Base-by-base conservation (phyloP, 106 monocot species). In the Allium fistulosum region DNA sequence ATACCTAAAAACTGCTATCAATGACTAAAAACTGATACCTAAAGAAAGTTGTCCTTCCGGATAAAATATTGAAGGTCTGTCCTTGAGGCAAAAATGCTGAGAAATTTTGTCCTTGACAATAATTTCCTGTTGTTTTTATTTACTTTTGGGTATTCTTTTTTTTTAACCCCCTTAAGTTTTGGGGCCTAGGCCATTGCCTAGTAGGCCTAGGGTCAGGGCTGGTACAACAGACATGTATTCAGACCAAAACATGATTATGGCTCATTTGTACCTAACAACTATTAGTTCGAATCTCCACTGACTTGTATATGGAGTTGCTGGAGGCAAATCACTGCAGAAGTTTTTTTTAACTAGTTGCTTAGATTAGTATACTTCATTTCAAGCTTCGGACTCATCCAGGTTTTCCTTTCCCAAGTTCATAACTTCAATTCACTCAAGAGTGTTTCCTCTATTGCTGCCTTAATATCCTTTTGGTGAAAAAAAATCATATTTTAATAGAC, bases 381-480 rank as follows among this genome's bases (percentile, higher is more conserved):
- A 6, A 10, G 27, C 53, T 68, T 68, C 12, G 68, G 68, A 0
- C 53, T 5, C 10, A 68, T 68, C 10, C 68, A 68, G 4, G 9
- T 67, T 2, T 22, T 51, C 17, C 66, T 68, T 2, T 68, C 68
- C 13, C 53, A 68, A 11, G 56, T 55, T 18, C 68, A 51, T 0
- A 68, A 68, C 27, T 68, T 68, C 27, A 68, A 68, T 49, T 68
- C 53, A 4, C 11, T 68, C 2, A 68, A 9, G 48, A 55, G 51
- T 9, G 14, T 68, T 55, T 68, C 68, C 2, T 7, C 56, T 1
- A 51, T 68, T 28, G 68, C 68, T 14, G 53, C 68, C 6, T 53
- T 28, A 27, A 68, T 68, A 55, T 68, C 68, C 8, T 68, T 68
- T 45, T 68, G 51, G 68, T 55, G 56, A 16, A 58, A 58, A 58